phyloP scores from a whole-genome alignment of 148 eudicot genomes.

The Heliosperma pusillum region DNA sequence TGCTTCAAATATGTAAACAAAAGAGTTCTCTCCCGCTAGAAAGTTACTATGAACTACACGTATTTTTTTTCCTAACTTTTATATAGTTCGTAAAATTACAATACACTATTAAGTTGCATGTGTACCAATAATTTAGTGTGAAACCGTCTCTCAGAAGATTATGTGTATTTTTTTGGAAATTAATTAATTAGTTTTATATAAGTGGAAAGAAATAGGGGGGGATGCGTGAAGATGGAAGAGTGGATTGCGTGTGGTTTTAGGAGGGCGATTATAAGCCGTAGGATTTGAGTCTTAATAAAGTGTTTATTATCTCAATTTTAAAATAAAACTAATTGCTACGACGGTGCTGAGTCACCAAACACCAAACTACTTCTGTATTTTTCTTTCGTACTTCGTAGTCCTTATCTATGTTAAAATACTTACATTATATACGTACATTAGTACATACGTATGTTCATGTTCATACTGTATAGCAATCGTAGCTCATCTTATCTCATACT shows the following conservation, averaged over 20 bases:
- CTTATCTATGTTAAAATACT: background rate
- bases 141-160: too few species aligned
- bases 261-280: background rate
- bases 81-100: too few species aligned
- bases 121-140: too few species aligned
- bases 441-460: background rate
- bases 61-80: too few species aligned
- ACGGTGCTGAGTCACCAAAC: slow-evolving; percentile 6
- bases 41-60: too few species aligned
- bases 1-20: too few species aligned
- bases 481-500: background rate
- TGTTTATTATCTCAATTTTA: background rate
- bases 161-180: too few species aligned
- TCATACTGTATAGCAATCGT: background rate
- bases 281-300: background rate
- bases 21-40: too few species aligned
- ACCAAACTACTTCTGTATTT: background rate
- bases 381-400: background rate
- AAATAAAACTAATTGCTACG: background rate
- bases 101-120: too few species aligned
- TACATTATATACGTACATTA: background rate
- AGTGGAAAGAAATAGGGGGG: background rate
- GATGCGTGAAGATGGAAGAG: background rate
- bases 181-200: background rate
- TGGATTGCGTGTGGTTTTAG: background rate